Evolutionary conservation across 2,329 filamentous ascomycete species (phyloP).

Genomic region (Helminthosporium solani): DNA sequence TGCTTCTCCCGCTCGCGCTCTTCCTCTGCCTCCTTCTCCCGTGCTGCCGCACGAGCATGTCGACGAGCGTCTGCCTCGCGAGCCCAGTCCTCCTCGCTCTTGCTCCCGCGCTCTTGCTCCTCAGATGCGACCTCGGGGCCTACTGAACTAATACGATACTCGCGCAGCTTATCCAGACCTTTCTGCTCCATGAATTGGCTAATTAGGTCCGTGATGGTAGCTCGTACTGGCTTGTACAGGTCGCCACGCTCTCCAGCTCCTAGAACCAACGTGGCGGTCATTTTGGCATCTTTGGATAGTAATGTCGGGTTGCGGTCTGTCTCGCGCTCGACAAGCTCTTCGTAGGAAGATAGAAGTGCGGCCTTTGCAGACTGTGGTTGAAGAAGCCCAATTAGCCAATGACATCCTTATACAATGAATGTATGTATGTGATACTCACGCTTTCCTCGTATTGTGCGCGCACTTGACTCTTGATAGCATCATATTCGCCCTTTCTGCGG

Average conservation of each 20-base stretch:
- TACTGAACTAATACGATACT: conserved; percentile 66
- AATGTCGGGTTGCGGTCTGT: conserved; percentile 73
- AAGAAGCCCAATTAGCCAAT: conserved; percentile 3
- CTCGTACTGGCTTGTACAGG: conserved; percentile 71
- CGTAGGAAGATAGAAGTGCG: conserved; percentile 65
- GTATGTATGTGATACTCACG: conserved; percentile 48
- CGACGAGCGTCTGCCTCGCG: conserved; percentile 63
- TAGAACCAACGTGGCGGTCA: conserved; percentile 74
- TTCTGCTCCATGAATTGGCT: conserved; percentile 59
- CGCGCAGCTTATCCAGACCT: conserved; percentile 69
- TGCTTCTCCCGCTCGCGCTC: conserved; percentile 59
- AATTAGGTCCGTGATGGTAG: conserved; percentile 67
- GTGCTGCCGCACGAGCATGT: conserved; percentile 61
- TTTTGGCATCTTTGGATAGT: conserved; percentile 70
- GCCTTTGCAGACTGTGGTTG: conserved; percentile 64
- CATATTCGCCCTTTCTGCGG: conserved; percentile 84
- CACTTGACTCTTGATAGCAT: conserved; percentile 72
- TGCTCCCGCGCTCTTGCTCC: conserved; percentile 65
- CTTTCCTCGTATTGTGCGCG: conserved; percentile 73
- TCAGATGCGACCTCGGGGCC: conserved; percentile 67
- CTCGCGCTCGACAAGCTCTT: conserved; percentile 70
- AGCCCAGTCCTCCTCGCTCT: conserved; percentile 73
- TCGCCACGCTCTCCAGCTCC: conserved; percentile 75
- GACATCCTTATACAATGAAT: conserved; percentile 2
- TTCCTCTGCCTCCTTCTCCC: conserved; percentile 62